These are phyloP conservation scores for Begonia loranthoides DNA, from an alignment of 306 rosid genomes.

Conservation along the genomic window DNA sequence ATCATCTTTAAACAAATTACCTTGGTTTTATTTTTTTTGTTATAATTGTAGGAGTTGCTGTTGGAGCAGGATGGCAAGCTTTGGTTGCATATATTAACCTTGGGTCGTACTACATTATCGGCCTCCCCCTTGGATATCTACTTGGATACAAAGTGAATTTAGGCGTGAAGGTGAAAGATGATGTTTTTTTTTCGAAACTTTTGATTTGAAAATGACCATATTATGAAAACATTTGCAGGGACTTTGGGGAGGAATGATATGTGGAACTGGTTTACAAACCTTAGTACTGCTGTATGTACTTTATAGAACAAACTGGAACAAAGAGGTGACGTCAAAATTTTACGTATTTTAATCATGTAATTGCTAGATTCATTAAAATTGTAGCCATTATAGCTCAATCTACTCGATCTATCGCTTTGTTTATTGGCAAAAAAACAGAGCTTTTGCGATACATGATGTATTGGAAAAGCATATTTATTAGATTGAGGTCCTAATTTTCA, in stretches of 20 bases:
- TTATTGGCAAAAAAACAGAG: no score
- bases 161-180: background rate
- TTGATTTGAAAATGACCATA: no score
- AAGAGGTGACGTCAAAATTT: conserved; percentile 17
- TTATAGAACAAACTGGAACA: conserved; percentile 27
- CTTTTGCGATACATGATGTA: no score
- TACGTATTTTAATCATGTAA: no score
- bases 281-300: conserved; percentile 12
- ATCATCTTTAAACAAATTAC: no score
- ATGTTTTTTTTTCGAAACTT: no score
- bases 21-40: background rate
- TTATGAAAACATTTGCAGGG: conserved; percentile 2
- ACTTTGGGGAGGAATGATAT: conserved; percentile 16
- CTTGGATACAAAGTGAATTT: background rate
- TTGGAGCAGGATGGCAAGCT: conserved; percentile 42
- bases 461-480: no score
- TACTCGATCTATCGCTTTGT: no score
- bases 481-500: conserved; percentile 1
- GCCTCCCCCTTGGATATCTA: conserved; percentile 24
- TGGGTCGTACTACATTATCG: conserved; percentile 21
- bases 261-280: conserved; percentile 23
- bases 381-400: no score
- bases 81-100: conserved; percentile 10
- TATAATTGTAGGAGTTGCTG: conserved; percentile 22
- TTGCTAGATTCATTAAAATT: no score